Evolutionary conservation across 1,139 yeast genomes (phyloP), one percentile per base, ranked within the genome.

Genomic region (Casaregolazyma suthepensis): DNA sequence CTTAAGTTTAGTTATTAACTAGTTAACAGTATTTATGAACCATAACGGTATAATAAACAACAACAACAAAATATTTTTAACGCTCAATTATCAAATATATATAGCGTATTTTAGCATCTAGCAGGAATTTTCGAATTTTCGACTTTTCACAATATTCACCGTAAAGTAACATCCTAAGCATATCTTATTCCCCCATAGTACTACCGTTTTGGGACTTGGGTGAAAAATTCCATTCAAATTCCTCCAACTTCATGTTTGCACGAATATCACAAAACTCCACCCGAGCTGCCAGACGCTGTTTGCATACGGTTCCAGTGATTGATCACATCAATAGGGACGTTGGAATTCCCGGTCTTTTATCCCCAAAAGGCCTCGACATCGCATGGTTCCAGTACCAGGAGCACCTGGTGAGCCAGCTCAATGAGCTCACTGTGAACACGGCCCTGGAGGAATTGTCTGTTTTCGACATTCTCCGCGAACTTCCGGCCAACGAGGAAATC

Each of bases 371-470:
- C 22, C 85, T 85, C 67, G 75, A 84, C 57, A 71, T 79, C 13
- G 87, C 93, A 5, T 93, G 98, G 98, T 72, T 71, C 31, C 85
- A 90, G 57, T 85, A 88, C 69, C 99, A 93, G 70, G 75, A 75
- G 56, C 82, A 75, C 61, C 74, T 89, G 54, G 78, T 89, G 37
- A 79, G 82, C 58, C 82, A 85, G 59, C 75, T 93, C 59, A 80
- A 91, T 42, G 70, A 82, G 58, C 60, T 62, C 20, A 59, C 60
- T 45, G 54, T 59, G 45, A 63, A 56, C 44, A 57, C 59, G 23
- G 59, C 62, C 44, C 47, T 57, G 45, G 51, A 57, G 45, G 57
- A 57, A 52, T 49, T 58, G 45, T 55, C 62, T 22, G 57, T 61
- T 31, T 65, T 82, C 68, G 85, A 85, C 60, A 80, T 87, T 56